phyloP scores from a whole-genome alignment of 2,329 filamentous ascomycete species.

The Fulvia fulva region DNA sequence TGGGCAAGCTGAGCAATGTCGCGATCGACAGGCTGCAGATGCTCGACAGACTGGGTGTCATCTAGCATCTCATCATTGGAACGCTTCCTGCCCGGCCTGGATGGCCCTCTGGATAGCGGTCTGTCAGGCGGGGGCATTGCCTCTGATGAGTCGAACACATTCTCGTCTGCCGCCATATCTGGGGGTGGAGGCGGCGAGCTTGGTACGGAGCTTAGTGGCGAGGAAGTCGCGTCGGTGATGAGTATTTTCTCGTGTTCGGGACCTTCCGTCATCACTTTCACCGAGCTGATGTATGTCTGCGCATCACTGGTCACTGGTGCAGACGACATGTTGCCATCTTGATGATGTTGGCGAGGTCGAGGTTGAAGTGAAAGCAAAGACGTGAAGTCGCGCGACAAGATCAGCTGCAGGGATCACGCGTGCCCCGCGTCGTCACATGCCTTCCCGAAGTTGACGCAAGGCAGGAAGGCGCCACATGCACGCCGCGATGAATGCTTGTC shows the following conservation, averaged over 20 bases:
- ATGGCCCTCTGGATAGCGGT: too few species aligned
- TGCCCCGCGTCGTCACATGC: slow-evolving; percentile 5
- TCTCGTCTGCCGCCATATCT: background rate
- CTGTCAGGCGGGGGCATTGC: slow-evolving; percentile 6
- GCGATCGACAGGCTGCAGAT: background rate
- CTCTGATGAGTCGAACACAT: background rate
- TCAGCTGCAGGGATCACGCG: background rate
- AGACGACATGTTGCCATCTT: slow-evolving; percentile 7
- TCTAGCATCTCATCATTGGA: slow-evolving; percentile 3
- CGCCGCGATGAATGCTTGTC: background rate
- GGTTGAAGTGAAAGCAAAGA: background rate
- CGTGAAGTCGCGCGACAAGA: background rate
- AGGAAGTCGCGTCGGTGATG: background rate
- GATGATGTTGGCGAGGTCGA: background rate
- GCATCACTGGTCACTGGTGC: slow-evolving; percentile 2
- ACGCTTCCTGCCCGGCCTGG: background rate
- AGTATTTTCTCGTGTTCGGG: background rate
- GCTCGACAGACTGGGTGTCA: background rate
- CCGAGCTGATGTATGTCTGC: background rate
- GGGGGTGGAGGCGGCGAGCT: background rate
- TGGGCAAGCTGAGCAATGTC: slow-evolving; percentile 2
- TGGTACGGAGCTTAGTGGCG: background rate
- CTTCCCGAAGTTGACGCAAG: background rate
- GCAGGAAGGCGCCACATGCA: background rate
- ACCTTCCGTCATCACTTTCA: background rate